Percentiles rank a stretch among this genome's conserved stretches.
phyloP scores from a whole-genome alignment of 371 early-diverging fungal genomes.

The Haplosporangium sp. region DNA sequence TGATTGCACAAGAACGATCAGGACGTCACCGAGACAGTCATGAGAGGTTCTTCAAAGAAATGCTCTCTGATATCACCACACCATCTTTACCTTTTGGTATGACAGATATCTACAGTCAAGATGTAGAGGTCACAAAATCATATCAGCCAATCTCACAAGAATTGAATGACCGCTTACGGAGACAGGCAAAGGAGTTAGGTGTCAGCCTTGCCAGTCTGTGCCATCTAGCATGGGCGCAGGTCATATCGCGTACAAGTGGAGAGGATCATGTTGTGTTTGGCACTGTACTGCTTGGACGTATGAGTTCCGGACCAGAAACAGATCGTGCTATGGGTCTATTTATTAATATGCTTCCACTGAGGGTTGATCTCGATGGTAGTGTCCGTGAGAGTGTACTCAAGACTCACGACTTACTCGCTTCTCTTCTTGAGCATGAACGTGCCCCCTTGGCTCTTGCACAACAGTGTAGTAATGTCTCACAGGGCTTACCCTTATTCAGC shows the following conservation, averaged over 20 bases:
- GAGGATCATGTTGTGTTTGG: constrained; percentile 24
- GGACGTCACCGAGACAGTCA: constrained; percentile 2
- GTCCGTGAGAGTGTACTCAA: too few species aligned
- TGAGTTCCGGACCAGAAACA: neutral
- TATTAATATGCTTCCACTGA: constrained; percentile 28
- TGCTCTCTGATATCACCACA: constrained; percentile 15
- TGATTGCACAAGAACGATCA: constrained; percentile 14
- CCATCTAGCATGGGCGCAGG: constrained; percentile 15
- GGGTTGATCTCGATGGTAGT: constrained; percentile 10
- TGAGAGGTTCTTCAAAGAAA: constrained; percentile 13
- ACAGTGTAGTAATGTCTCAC: too few species aligned
- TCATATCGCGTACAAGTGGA: constrained; percentile 18
- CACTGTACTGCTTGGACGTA: constrained; percentile 12
- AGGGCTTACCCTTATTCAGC: too few species aligned
- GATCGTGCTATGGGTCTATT: constrained; percentile 15
- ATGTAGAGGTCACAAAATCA: neutral
- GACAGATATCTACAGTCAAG: constrained; percentile 1
- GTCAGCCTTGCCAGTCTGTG: constrained; percentile 21
- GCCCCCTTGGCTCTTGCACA: too few species aligned
- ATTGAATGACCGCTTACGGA: constrained; percentile 10
- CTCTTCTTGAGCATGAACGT: too few species aligned
- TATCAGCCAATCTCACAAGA: constrained; percentile 13
- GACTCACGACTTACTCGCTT: too few species aligned
- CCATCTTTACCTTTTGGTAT: constrained; percentile 16
- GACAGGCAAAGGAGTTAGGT: constrained; percentile 9